Evolutionary conservation across 306 rosid genomes (phyloP).

Genomic region (Benincasa hispida): DNA sequence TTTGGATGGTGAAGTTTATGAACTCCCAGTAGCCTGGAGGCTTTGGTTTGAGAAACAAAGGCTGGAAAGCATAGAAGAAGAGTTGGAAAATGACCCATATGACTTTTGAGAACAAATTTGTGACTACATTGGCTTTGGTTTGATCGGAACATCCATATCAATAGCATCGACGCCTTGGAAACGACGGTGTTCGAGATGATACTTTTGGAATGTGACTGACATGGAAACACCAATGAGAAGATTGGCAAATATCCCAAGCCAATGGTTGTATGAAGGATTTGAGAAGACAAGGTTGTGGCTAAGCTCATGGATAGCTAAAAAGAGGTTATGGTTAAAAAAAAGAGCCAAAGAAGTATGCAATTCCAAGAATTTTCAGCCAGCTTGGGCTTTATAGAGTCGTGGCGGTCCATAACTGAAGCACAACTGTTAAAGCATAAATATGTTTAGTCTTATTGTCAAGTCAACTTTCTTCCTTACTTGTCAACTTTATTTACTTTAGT

Average conservation of each 20-base stretch:
- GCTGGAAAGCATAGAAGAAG: conserved; percentile 76
- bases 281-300: conserved; percentile 96
- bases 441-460: too few species aligned
- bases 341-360: conserved; percentile 86
- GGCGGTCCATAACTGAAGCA: conserved; percentile 74
- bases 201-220: conserved; percentile 90
- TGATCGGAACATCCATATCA: conserved; percentile 79
- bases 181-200: conserved; percentile 87
- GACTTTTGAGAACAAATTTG: conserved; percentile 37
- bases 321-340: conserved; percentile 90
- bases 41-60: conserved; percentile 72
- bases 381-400: conserved; percentile 40
- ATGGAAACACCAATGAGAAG: conserved; percentile 88
- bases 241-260: conserved; percentile 86
- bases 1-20: conserved; percentile 48
- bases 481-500: too few species aligned
- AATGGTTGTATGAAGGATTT: conserved; percentile 54
- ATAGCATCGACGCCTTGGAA: conserved; percentile 89
- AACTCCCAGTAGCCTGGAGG: conserved; percentile 88
- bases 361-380: conserved; percentile 62
- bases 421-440: too few species aligned
- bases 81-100: conserved; percentile 78
- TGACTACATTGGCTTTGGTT: conserved; percentile 62
- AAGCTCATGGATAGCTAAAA: conserved; percentile 88
- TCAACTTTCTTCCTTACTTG: too few species aligned